Conservation (phyloP, 345 rosid species). For the Carallia pectinifolia region DNA sequence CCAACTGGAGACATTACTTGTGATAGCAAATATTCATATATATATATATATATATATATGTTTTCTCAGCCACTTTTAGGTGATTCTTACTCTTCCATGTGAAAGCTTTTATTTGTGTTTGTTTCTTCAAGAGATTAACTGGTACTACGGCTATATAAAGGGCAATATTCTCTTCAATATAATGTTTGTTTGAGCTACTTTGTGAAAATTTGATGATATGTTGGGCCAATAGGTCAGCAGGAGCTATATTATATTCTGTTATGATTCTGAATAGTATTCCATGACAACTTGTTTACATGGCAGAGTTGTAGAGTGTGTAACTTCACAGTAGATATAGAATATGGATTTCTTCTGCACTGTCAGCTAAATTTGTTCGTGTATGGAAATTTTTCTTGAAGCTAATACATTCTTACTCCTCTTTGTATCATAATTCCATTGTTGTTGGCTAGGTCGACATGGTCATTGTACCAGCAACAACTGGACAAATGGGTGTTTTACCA, state of each 20-base stretch:
- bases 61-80: too few relatives aligned
- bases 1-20: too few relatives aligned
- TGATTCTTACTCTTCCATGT: too few relatives aligned
- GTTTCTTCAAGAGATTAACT: too few relatives aligned
- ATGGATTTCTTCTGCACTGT: background rate
- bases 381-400: background rate
- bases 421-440: background rate
- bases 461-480: constrained; percentile 83
- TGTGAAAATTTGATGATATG: background rate
- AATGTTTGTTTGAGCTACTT: background rate
- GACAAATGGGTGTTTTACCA: constrained; percentile 92
- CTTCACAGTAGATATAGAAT: background rate
- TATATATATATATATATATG: too few relatives aligned
- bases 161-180: background rate
- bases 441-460: constrained; percentile 85
- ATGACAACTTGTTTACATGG: background rate
- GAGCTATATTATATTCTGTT: too few relatives aligned
- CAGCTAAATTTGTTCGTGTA: background rate
- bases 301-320: background rate
- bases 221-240: too few relatives aligned
- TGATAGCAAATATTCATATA: too few relatives aligned
- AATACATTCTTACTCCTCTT: background rate
- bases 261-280: too few relatives aligned
- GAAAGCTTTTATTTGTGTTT: too few relatives aligned
- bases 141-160: too few relatives aligned